Percentiles rank a stretch among this genome's conserved stretches.
Evolutionary conservation across 768 basidiomycete species (phyloP).

Genomic region (Boletellus emodensis): DNA sequence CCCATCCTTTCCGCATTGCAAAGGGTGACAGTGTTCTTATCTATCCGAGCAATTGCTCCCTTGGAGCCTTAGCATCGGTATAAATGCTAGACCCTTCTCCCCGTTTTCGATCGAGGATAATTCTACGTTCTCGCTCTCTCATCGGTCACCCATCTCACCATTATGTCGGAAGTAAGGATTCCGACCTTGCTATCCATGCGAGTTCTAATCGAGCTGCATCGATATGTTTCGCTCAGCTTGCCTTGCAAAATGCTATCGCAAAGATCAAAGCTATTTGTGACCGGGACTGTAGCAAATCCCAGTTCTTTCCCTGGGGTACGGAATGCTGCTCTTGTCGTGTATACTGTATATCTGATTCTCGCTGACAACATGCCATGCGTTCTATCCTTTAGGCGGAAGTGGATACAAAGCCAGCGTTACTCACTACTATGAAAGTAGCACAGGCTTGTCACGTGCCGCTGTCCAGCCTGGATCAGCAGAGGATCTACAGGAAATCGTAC

Average conservation of each 20-base stretch:
- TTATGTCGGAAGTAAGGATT: neutral
- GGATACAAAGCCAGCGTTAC: conserved; percentile 12
- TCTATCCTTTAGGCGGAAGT: conserved; percentile 6
- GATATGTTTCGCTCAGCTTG: neutral
- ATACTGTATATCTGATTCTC: neutral
- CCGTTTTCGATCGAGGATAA: neutral
- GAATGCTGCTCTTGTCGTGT: neutral
- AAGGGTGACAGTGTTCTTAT: neutral
- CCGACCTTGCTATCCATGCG: neutral
- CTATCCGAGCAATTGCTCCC: neutral
- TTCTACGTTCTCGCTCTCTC: neutral
- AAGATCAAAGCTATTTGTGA: conserved; percentile 2
- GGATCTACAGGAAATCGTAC: conserved; percentile 8
- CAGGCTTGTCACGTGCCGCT: conserved; percentile 5
- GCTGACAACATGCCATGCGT: neutral
- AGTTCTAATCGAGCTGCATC: neutral
- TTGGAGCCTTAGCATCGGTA: neutral
- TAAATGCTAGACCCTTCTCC: neutral
- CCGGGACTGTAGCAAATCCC: neutral
- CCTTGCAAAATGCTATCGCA: neutral
- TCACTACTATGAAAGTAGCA: conserved; percentile 14
- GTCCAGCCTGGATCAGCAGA: conserved; percentile 13
- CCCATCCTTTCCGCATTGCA: too few relatives aligned
- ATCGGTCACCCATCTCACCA: neutral
- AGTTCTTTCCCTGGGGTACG: conserved; percentile 10